These are phyloP conservation scores for Ilyonectria sp. DNA, from an alignment of 2,329 filamentous ascomycete genomes.

Conservation along the genomic window DNA sequence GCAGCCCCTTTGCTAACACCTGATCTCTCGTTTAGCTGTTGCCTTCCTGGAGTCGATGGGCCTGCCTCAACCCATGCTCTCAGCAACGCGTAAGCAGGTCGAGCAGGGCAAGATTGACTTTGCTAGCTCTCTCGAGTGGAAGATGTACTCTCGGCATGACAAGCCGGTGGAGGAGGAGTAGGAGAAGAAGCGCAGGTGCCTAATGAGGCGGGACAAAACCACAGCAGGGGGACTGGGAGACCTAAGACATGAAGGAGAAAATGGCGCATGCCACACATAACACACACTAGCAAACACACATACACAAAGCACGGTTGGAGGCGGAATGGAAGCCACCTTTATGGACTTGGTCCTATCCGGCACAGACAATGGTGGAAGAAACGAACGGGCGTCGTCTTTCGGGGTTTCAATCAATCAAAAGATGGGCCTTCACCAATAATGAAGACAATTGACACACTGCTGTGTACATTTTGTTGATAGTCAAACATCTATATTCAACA, in stretches of 20 bases:
- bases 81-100: conserved; percentile 71
- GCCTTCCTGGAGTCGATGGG: conserved; percentile 76
- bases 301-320: neutral
- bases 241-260: neutral
- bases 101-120: conserved; percentile 73
- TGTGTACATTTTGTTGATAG: neutral
- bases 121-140: conserved; percentile 70
- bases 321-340: neutral
- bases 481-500: too few relatives aligned
- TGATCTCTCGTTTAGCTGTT: conserved; percentile 60
- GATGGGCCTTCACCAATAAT: neutral
- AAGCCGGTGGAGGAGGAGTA: conserved; percentile 58
- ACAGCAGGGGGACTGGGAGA: too few relatives aligned
- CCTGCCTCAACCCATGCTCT: conserved; percentile 72
- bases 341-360: neutral
- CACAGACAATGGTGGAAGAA: neutral
- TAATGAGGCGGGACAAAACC: neutral
- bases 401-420: neutral
- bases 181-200: neutral
- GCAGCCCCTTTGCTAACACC: conserved; percentile 21
- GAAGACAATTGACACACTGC: neutral
- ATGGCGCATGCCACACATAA: neutral
- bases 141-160: conserved; percentile 74
- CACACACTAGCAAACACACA: too few relatives aligned
- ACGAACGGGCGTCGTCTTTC: neutral